phyloP scores from a whole-genome alignment of 2,329 filamentous ascomycete genomes.

The Beauveria sp. region DNA sequence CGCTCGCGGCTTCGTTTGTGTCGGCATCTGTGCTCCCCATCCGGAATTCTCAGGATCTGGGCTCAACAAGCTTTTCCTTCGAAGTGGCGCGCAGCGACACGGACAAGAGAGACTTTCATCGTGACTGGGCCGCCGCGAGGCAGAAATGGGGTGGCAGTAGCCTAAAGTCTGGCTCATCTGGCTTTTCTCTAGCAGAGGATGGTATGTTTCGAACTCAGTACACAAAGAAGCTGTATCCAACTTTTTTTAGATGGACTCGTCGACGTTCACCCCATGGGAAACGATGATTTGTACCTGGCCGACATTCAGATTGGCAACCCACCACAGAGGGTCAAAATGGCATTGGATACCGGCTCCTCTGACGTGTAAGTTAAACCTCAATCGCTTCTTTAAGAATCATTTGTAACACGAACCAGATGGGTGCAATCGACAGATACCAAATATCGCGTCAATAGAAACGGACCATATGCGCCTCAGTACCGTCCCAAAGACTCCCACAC shows the following conservation, averaged over 20 bases:
- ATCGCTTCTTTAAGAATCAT: rapidly evolving
- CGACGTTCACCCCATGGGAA: constrained; percentile 29
- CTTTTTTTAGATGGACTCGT: constrained; percentile 24
- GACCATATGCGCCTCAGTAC: constrained; percentile 33
- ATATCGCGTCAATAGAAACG: constrained; percentile 26
- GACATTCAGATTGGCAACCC: constrained; percentile 41
- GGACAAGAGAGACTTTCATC: constrained; percentile 24
- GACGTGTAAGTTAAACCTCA: constrained; percentile 50
- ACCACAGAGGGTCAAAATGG: constrained; percentile 38
- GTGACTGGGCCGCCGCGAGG: constrained; percentile 26
- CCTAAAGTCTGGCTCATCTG: constrained; percentile 14
- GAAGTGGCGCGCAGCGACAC: constrained; percentile 17
- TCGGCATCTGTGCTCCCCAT: constrained; percentile 14
- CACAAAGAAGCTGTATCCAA: not conserved
- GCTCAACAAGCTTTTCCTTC: constrained; percentile 21
- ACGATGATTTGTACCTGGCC: constrained; percentile 36
- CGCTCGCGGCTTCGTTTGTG: constrained; percentile 14
- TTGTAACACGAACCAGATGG: constrained; percentile 34
- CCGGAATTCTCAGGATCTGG: not conserved
- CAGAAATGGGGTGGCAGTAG: constrained; percentile 27
- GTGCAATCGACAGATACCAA: constrained; percentile 43
- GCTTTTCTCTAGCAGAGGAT: constrained; percentile 23
- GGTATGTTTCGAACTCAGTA: constrained; percentile 14
- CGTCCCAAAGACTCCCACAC: constrained; percentile 38
- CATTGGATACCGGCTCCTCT: constrained; percentile 48